Evolutionary conservation across 345 rosid species (phyloP).

Genomic region (Euphorbia tirucalli): DNA sequence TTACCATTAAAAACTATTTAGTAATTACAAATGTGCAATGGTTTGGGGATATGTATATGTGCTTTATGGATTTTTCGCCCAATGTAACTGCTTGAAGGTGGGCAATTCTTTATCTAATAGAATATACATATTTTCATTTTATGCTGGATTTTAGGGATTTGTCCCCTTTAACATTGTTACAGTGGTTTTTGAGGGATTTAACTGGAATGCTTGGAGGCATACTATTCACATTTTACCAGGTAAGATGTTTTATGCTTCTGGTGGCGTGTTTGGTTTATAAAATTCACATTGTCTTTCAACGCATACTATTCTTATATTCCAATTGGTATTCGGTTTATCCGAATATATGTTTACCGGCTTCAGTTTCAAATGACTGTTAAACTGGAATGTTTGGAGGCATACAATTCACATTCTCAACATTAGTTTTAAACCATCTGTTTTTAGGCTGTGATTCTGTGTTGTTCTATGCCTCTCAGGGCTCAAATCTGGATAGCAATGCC

Average conservation of each 20-base stretch:
- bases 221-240: constrained; percentile 93
- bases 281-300: too few relatives aligned
- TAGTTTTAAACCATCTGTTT: not conserved
- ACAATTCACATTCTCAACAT: not conserved
- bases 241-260: constrained; percentile 22
- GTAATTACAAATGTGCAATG: too few relatives aligned
- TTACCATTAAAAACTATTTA: too few relatives aligned
- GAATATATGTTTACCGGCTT: not conserved
- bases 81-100: too few relatives aligned
- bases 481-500: constrained; percentile 86
- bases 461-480: constrained; percentile 52
- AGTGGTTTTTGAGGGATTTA: constrained; percentile 96
- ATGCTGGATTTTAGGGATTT: not conserved
- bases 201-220: constrained; percentile 98
- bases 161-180: constrained; percentile 17
- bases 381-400: too few relatives aligned
- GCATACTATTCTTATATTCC: not conserved
- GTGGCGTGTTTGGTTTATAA: not conserved
- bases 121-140: too few relatives aligned
- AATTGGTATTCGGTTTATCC: not conserved
- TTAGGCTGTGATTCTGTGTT: constrained; percentile 6
- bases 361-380: not conserved
- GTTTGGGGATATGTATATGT: too few relatives aligned
- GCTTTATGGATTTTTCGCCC: too few relatives aligned
- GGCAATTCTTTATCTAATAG: too few relatives aligned